phyloP scores from a whole-genome alignment of 1,139 yeast species.

The Lodderomyces beijingensis region DNA sequence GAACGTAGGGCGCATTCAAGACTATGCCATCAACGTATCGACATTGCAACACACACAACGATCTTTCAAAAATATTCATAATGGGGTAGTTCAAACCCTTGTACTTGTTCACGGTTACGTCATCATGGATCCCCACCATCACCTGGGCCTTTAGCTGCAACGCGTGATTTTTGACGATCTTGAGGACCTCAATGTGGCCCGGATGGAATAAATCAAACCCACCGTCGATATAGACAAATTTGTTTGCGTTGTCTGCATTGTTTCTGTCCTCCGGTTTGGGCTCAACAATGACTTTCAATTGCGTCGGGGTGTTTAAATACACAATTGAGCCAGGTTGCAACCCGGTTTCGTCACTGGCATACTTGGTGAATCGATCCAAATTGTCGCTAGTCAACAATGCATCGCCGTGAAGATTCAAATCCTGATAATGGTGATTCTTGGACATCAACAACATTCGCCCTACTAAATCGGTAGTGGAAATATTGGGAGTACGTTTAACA shows the following conservation, averaged over 20 bases:
- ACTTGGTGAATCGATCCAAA: slow-evolving; percentile 39
- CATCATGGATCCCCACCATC: slow-evolving; percentile 70
- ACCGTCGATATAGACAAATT: slow-evolving; percentile 67
- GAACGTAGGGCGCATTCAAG: slow-evolving; percentile 61
- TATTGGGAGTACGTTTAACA: slow-evolving; percentile 90
- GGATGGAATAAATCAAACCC: slow-evolving; percentile 91
- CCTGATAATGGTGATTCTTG: slow-evolving; percentile 52
- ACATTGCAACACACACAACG: slow-evolving; percentile 85
- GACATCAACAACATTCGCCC: slow-evolving; percentile 76
- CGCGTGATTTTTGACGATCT: slow-evolving; percentile 39
- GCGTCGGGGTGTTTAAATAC: slow-evolving; percentile 24
- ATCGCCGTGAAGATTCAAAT: slow-evolving; percentile 21
- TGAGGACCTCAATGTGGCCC: slow-evolving; percentile 78
- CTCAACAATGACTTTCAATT: slow-evolving; percentile 31
- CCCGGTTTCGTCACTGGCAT: slow-evolving; percentile 71
- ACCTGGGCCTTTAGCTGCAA: slow-evolving; percentile 40
- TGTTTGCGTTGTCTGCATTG: slow-evolving; percentile 15
- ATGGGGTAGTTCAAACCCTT: slow-evolving; percentile 75
- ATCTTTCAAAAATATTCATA: slow-evolving; percentile 83
- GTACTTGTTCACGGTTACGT: slow-evolving; percentile 49
- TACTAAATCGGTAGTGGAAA: slow-evolving; percentile 91
- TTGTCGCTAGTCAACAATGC: slow-evolving; percentile 34
- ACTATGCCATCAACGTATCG: slow-evolving; percentile 75
- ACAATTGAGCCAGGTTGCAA: slow-evolving; percentile 59
- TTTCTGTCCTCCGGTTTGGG: background rate